Percentiles rank a stretch among this genome's conserved stretches.
phyloP scores from a whole-genome alignment of 73 alveolate genomes.

The Uronychia setigera region DNA sequence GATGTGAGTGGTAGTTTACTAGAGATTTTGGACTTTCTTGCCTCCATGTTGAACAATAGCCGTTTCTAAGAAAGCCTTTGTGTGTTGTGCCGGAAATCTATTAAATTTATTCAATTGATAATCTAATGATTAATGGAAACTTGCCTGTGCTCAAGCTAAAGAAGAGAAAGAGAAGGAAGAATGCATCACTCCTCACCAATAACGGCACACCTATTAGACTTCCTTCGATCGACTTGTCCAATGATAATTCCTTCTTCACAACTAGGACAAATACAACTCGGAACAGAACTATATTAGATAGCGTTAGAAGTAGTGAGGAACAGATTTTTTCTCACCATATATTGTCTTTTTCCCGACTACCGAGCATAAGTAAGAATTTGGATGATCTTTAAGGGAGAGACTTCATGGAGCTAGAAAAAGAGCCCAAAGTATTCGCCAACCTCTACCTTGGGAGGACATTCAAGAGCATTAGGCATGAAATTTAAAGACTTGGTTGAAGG shows the following conservation, averaged over 20 bases:
- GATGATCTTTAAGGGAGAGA: not conserved
- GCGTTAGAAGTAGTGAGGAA: not conserved
- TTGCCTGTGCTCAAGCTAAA: not conserved
- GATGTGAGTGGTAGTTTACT: conserved; percentile 89
- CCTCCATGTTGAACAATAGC: conserved; percentile 95
- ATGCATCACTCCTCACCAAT: not conserved
- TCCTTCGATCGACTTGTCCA: not conserved
- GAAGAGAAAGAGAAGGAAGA: not conserved
- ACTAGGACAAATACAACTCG: not conserved
- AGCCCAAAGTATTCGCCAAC: not conserved
- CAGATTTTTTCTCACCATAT: not conserved
- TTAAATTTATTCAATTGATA: too few species aligned
- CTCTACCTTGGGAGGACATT: not conserved
- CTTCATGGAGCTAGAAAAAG: not conserved
- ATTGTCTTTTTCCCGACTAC: not conserved
- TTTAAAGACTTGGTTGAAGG: not conserved
- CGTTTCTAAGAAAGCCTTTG: conserved; percentile 87
- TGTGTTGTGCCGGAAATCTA: too few species aligned
- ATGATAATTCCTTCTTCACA: not conserved
- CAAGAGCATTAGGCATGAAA: not conserved
- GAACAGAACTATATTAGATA: not conserved
- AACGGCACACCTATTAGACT: not conserved
- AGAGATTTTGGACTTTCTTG: conserved; percentile 87
- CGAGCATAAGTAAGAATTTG: not conserved
- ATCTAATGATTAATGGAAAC: not conserved